Percentiles rank a stretch among this genome's conserved stretches.
Evolutionary conservation across 441 rosid species (phyloP).

Genomic region (Biscutella laevigata): DNA sequence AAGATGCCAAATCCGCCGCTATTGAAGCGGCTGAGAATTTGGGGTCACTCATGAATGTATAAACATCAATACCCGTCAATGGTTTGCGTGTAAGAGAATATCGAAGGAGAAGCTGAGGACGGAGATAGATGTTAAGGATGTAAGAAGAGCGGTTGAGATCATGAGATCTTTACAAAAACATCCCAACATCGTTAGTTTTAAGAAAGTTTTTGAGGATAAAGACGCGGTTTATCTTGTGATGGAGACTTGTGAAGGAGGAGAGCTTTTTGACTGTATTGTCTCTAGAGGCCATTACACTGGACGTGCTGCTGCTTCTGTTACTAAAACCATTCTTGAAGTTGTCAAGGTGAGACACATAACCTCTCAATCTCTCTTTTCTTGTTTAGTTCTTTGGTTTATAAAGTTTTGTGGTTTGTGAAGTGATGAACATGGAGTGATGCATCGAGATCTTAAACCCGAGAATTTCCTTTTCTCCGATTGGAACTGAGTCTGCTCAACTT

Average conservation of each 20-base stretch:
- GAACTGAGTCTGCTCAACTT: slow-evolving; percentile 46
- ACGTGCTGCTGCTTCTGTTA: slow-evolving; percentile 57
- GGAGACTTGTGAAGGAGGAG: slow-evolving; percentile 92
- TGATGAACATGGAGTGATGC: slow-evolving; percentile 83
- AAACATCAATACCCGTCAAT: slow-evolving; percentile 34
- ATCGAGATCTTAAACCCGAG: slow-evolving; percentile 82
- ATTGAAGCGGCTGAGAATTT: slow-evolving; percentile 75
- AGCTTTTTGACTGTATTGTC: slow-evolving; percentile 79
- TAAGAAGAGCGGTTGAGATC: slow-evolving; percentile 80
- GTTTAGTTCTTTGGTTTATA: too few relatives aligned
- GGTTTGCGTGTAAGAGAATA: slow-evolving; percentile 72
- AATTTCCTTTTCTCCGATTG: slow-evolving; percentile 67
- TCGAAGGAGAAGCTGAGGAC: slow-evolving; percentile 71
- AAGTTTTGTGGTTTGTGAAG: slow-evolving; percentile 30
- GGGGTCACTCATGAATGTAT: slow-evolving; percentile 44
- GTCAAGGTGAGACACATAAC: slow-evolving; percentile 40
- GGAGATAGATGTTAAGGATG: slow-evolving; percentile 77
- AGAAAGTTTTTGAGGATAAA: slow-evolving; percentile 71
- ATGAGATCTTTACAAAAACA: slow-evolving; percentile 72
- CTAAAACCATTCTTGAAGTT: slow-evolving; percentile 61
- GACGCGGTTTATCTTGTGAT: slow-evolving; percentile 71
- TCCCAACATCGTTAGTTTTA: slow-evolving; percentile 56
- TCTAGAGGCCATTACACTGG: slow-evolving; percentile 74
- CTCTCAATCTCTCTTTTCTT: not conserved
- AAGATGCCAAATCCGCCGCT: slow-evolving; percentile 74